Base-by-base conservation (phyloP, 305 asterid genomes). In the Fraxinus sp. region DNA sequence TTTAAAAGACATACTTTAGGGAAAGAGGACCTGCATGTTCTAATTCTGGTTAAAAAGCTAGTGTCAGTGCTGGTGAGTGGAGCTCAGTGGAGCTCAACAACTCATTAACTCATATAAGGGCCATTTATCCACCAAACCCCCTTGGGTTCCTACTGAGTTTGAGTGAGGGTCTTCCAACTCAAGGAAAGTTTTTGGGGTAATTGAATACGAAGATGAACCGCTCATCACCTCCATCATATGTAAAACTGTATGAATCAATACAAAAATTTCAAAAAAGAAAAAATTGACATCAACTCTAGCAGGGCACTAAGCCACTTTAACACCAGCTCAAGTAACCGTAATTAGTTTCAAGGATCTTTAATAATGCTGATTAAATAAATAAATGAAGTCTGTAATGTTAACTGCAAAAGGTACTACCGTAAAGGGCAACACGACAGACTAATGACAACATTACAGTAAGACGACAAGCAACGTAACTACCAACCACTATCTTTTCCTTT, bases 391-490 rank as follows among this genome's bases (percentile, higher is more conserved):
- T 1, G 20, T 13, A 13, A 70, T 70, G 41, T 70, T 24, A 66
- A 66, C 7, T 24, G 36, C 16, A 7, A 64, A 64, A 64, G 22
- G 33, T 9, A 24, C 39, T 13, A 10, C 75, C 10, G 2, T 13
- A 30, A 30, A 30, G 75, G 39, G 41, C 22, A 70, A 70, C 39
- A 70, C 10, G 1, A 30, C 41, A 30, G 20, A 5, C 75, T 70
- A 55, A 57, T 66, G 49, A 84, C 37, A 36, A 76, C 41, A 80
- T 71, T 79, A 83, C 82, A 20, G 32, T 28, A 77, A 79, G 49
- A 72, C 75, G 80, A 82, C 78, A 36, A 71, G 49, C 44, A 78
- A 79, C 55, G 76, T 80, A 78, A 55, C 80, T 78, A 81, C 79
- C 46, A 71, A 72, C 78, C 71, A 1, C 75, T 13, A 30, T 14